Conservation (phyloP, 2,329 filamentous ascomycete species). For the Spiromastix sp. region DNA sequence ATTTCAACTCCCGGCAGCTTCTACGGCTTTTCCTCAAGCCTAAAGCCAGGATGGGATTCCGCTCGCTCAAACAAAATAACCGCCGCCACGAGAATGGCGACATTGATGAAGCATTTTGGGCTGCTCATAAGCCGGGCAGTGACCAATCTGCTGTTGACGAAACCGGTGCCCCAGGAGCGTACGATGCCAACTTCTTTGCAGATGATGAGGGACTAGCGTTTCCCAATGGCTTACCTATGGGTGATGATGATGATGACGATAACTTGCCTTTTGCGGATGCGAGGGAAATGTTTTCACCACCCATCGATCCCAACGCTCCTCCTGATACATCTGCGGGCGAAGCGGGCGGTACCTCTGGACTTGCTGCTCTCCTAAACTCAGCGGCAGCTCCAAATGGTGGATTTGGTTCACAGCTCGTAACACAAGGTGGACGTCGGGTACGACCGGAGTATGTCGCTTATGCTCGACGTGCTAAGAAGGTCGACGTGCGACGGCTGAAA, state of each 20-base stretch:
- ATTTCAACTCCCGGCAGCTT: slow-evolving; percentile 90
- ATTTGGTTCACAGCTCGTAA: slow-evolving; percentile 53
- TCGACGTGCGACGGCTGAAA: slow-evolving; percentile 54
- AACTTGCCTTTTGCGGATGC: slow-evolving; percentile 40
- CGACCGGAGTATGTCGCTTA: slow-evolving; percentile 58
- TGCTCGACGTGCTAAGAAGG: slow-evolving; percentile 55
- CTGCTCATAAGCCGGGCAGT: slow-evolving; percentile 49
- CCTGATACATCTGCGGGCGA: slow-evolving; percentile 24
- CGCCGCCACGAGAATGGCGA: slow-evolving; percentile 58
- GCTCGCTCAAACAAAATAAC: slow-evolving; percentile 43
- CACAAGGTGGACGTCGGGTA: slow-evolving; percentile 46
- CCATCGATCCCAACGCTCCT: slow-evolving; percentile 21
- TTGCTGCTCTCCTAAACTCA: slow-evolving; percentile 30
- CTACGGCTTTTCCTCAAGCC: slow-evolving; percentile 90
- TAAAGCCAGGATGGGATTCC: slow-evolving; percentile 68
- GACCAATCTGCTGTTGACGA: slow-evolving; percentile 39
- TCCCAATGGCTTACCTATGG: slow-evolving; percentile 34
- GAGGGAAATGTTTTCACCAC: slow-evolving; percentile 37
- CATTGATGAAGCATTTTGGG: slow-evolving; percentile 96
- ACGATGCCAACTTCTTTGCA: slow-evolving; percentile 90
- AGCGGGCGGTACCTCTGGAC: slow-evolving; percentile 24
- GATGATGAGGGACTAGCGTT: slow-evolving; percentile 54
- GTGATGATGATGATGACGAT: slow-evolving; percentile 36
- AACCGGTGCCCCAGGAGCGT: slow-evolving; percentile 60
- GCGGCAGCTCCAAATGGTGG: slow-evolving; percentile 37